Percentiles rank a stretch among this genome's conserved stretches.
Conservation (phyloP, 306 rosid genomes). For the Cicer cuneatum region DNA sequence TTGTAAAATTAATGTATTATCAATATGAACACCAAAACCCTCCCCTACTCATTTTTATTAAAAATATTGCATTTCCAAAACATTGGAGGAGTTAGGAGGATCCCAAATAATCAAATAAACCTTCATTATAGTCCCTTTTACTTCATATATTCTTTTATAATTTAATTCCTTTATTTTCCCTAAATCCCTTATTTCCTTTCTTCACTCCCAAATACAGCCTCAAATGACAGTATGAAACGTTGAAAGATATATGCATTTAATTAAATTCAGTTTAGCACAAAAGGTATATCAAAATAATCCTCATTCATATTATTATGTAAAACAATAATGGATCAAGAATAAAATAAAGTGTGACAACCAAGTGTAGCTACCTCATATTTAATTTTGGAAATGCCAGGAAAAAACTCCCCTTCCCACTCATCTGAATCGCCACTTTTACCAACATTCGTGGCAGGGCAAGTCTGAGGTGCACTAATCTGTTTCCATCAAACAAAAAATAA, state of each 20-base stretch:
- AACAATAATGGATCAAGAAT: background rate
- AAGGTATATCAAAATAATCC: background rate
- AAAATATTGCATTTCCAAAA: constrained; percentile 8
- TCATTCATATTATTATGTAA: background rate
- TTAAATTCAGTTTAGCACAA: background rate
- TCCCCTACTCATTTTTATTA: background rate
- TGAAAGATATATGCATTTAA: background rate
- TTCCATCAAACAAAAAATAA: constrained; percentile 19
- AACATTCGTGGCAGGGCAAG: constrained; percentile 67
- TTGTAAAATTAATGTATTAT: background rate
- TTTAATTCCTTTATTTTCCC: too few species aligned
- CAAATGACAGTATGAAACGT: background rate
- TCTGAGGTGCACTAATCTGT: constrained; percentile 67
- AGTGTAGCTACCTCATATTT: constrained; percentile 70
- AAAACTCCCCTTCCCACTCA: constrained; percentile 87
- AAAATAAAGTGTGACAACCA: background rate
- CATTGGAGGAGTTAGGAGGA: background rate
- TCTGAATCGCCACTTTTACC: constrained; percentile 60
- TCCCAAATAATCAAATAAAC: constrained; percentile 1
- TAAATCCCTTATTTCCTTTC: background rate
- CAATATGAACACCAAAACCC: background rate
- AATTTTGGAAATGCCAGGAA: constrained; percentile 72
- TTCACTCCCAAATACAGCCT: background rate
- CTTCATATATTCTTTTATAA: background rate
- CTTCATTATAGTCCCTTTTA: background rate